Percentiles rank a stretch among this genome's conserved stretches.
These are phyloP conservation scores for Clavispora phyllophila DNA, from an alignment of 805 yeast species.

Conservation along the genomic window DNA sequence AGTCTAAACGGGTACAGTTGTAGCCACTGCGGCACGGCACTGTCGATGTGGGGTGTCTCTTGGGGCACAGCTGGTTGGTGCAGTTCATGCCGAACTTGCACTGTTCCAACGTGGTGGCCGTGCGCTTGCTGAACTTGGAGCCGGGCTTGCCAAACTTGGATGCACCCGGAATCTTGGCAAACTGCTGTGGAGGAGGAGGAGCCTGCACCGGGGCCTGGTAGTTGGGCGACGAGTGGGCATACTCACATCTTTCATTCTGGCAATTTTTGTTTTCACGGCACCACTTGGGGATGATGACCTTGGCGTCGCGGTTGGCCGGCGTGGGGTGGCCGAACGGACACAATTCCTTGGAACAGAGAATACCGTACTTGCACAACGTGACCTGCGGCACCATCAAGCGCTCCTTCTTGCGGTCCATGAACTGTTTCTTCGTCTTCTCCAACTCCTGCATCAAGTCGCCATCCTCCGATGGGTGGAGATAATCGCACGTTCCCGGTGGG, in stretches of 20 bases:
- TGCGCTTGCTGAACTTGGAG: constrained; percentile 1
- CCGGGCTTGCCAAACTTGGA: constrained; percentile 2
- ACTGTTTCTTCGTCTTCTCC: constrained; percentile 55
- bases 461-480: constrained; percentile 82
- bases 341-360: constrained; percentile 65
- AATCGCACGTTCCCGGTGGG: constrained; percentile 77
- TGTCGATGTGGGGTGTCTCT: constrained; percentile 74
- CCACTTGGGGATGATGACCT: constrained; percentile 67
- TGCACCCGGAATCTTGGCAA: neutral
- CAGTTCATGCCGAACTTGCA: constrained; percentile 78
- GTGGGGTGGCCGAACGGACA: constrained; percentile 94
- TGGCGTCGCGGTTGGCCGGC: constrained; percentile 71
- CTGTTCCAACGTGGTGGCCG: constrained; percentile 62
- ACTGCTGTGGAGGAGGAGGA: constrained; percentile 7
- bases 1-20: constrained; percentile 72
- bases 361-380: constrained; percentile 69
- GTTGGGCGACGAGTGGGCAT: constrained; percentile 79
- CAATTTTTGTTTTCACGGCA: constrained; percentile 70
- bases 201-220: constrained; percentile 25
- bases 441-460: constrained; percentile 63
- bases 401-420: constrained; percentile 34
- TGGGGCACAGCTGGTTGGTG: constrained; percentile 72
- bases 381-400: constrained; percentile 23
- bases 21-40: constrained; percentile 80
- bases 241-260: constrained; percentile 53